Base-by-base conservation (phyloP, 768 basidiomycete genomes). In the Auriscalpium vulgare region DNA sequence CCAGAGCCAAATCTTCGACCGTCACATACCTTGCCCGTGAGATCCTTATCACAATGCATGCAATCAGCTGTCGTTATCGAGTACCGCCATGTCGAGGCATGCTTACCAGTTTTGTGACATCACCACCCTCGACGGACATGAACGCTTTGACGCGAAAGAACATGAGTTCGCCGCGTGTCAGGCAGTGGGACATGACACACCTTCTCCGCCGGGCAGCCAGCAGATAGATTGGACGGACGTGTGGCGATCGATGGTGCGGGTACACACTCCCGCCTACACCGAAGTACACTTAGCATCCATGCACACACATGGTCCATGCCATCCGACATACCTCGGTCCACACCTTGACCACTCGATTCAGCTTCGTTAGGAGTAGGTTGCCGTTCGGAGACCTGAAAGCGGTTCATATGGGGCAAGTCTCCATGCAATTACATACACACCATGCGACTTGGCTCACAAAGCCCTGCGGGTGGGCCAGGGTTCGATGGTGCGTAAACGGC, bases 401-500 rank as follows among this genome's bases (percentile, higher is more conserved):
- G 29, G 29, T n/a, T 35, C 21, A 47, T 17, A 13, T 49, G 50
- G 50, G 44, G 47, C 34, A 49, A 35, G n/a, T 11, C 53, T 38
- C 13, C 23, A 9, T 37, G 36, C 37, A 48, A 37, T 17, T 1
- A 45, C 36, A 38, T 35, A 36, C 71, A 53, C 56, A 84, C 85
- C 87, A 90, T 35, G 85, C 86, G 36, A 88, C 87, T 68, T 88
- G 87, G 37, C 82, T 80, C 36, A 87, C 82, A 67, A 88, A 87
- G n/a, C 84, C 84, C 58, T 80, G 77, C 5, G 83, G 73, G 63
- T 88, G 86, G 0, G 82, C 82, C 17, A 89, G 75, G 14, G 80
- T 76, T 44, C 84, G 79, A 63, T 87, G 84, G 3, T 75, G 71
- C n/a, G 72, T 68, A 57, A 83, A 80, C 10, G 80, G 77, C 54